These are phyloP conservation scores for Forsythia viridissima DNA, from an alignment of 257 asterid species.

Conservation along the genomic window DNA sequence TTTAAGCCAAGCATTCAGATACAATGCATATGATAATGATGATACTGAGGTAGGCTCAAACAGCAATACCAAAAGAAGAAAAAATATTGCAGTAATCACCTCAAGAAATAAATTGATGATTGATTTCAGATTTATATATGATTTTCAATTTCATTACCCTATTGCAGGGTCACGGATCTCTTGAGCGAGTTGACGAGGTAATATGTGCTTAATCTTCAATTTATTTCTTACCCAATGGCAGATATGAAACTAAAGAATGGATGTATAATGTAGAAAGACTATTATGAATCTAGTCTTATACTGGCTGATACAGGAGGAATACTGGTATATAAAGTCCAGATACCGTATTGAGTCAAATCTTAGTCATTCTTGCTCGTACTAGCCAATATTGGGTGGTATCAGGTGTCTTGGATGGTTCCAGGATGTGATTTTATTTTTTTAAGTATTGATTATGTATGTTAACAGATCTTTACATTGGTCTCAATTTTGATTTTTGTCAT, in stretches of 20 bases:
- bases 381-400: not conserved
- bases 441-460: not conserved
- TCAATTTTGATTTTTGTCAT: not conserved
- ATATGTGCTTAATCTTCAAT: not conserved
- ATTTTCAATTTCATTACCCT: not conserved
- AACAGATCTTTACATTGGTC: not conserved
- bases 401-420: not conserved
- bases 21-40: conserved; percentile 76
- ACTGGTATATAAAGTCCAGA: not conserved
- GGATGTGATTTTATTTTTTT: not conserved
- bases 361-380: not conserved
- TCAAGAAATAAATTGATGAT: not conserved
- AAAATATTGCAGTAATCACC: not conserved
- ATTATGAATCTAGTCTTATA: not conserved
- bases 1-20: conserved; percentile 88
- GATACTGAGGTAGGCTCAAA: conserved; percentile 66
- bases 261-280: not conserved
- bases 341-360: not conserved
- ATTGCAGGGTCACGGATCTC: conserved; percentile 78
- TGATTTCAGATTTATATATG: not conserved
- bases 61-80: conserved; percentile 11
- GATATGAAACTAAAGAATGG: not conserved
- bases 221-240: not conserved
- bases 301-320: conserved; percentile 1
- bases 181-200: conserved; percentile 95